Evolutionary conservation across 2,329 filamentous ascomycete genomes (phyloP).

Genomic region (Pyrenochaeta sp.): DNA sequence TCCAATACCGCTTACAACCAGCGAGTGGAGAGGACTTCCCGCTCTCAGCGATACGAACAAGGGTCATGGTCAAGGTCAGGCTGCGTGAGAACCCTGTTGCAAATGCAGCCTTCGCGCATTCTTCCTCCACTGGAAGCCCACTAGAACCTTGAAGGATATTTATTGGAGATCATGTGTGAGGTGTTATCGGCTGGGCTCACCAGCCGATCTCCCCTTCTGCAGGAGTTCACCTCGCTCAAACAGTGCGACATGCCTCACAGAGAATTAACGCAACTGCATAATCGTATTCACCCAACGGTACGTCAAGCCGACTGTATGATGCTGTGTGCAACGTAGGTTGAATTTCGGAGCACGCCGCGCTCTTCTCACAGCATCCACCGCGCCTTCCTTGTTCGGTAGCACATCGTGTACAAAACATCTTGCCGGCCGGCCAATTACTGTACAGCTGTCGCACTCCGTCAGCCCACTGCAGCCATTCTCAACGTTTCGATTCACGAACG

Average conservation of each 20-base stretch:
- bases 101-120: conserved; percentile 1
- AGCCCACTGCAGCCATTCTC: background rate
- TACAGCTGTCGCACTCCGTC: conserved; percentile 5
- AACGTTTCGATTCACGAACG: background rate
- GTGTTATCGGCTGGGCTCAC: conserved; percentile 11
- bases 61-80: conserved; percentile 21
- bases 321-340: conserved; percentile 6
- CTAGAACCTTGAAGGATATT: conserved; percentile 29
- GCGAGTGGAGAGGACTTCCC: conserved; percentile 23
- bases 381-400: conserved; percentile 23
- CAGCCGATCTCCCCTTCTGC: conserved; percentile 3
- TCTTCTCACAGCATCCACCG: conserved; percentile 7
- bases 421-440: background rate
- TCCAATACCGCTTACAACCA: conserved; percentile 30
- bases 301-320: background rate
- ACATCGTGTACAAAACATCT: conserved; percentile 13
- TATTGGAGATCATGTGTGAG: conserved; percentile 29
- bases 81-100: conserved; percentile 16
- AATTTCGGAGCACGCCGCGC: conserved; percentile 20
- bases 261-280: background rate
- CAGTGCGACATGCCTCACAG: background rate
- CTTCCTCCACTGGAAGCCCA: conserved; percentile 32
- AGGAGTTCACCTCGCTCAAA: background rate
- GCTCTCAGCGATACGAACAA: conserved; percentile 26
- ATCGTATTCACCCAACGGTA: background rate